A percentile compares a stretch with the other conserved stretches of the same genome.
phyloP scores from a whole-genome alignment of 2,329 filamentous ascomycete species.

The Teratosphaeria pseudoeucalypti region DNA sequence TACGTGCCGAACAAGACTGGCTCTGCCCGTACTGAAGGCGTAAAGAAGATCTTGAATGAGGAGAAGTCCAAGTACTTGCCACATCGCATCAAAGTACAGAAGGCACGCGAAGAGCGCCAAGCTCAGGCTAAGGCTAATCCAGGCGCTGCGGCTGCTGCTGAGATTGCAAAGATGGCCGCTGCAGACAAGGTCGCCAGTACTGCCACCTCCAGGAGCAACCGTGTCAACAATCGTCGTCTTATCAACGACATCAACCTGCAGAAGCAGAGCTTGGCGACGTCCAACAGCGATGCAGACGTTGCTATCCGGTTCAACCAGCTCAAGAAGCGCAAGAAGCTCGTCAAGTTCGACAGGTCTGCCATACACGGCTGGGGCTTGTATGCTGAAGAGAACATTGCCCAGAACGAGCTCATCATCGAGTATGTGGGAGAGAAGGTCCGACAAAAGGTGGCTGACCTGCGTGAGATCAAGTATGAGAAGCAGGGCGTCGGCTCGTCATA shows the following conservation, averaged over 20 bases:
- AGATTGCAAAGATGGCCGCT: slow-evolving; percentile 56
- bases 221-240: slow-evolving; percentile 88
- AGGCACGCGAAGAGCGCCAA: slow-evolving; percentile 82
- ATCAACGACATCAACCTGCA: slow-evolving; percentile 93
- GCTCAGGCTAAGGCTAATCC: slow-evolving; percentile 57
- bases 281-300: slow-evolving; percentile 65
- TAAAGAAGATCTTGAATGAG: slow-evolving; percentile 90
- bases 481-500: slow-evolving; percentile 97
- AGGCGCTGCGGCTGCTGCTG: slow-evolving; percentile 50
- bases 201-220: slow-evolving; percentile 83
- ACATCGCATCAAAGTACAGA: slow-evolving; percentile 93
- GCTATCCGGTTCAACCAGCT: slow-evolving; percentile 96
- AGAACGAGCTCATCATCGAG: slow-evolving; percentile 99
- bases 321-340: slow-evolving; percentile 98
- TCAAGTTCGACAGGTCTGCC: slow-evolving; percentile 92
- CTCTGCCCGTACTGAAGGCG: slow-evolving; percentile 80
- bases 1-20: slow-evolving; percentile 83
- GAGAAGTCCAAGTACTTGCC: slow-evolving; percentile 98
- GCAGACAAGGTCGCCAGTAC: slow-evolving; percentile 75
- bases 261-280: slow-evolving; percentile 59
- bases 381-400: slow-evolving; percentile 91
- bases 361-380: slow-evolving; percentile 99
- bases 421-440: slow-evolving; percentile 97
- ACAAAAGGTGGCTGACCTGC: slow-evolving; percentile 93
- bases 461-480: slow-evolving; percentile 83